A percentile compares a stretch with the other conserved stretches of the same genome.
These are phyloP conservation scores for Psilocybe azurescens DNA, from an alignment of 768 basidiomycete genomes.

Conservation along the genomic window DNA sequence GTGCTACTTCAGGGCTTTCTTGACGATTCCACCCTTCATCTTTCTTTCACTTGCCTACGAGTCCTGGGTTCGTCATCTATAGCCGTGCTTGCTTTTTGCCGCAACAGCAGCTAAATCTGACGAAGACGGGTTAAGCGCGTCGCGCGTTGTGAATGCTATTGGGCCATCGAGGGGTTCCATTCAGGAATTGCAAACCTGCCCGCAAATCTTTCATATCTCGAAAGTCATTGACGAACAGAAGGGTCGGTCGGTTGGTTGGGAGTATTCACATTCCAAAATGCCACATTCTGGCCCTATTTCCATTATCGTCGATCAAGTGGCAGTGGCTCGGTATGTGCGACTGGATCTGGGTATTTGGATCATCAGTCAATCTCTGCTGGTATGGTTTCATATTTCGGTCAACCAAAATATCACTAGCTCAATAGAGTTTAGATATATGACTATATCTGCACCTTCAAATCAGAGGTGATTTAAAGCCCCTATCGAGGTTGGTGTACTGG, in stretches of 20 bases:
- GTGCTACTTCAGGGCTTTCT: background rate
- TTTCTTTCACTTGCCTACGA: background rate
- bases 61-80: background rate
- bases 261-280: background rate
- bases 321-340: background rate
- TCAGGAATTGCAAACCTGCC: background rate
- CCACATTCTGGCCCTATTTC: background rate
- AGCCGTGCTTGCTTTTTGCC: background rate
- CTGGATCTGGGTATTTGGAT: background rate
- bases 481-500: background rate
- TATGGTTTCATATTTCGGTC: background rate
- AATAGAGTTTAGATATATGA: background rate
- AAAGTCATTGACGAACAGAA: too few species aligned
- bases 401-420: background rate
- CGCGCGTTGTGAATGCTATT: background rate
- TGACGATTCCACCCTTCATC: background rate
- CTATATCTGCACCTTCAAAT: slow-evolving; percentile 1
- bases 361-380: background rate
- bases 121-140: background rate
- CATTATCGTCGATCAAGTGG: background rate
- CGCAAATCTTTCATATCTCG: too few species aligned
- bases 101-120: background rate
- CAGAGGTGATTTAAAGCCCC: background rate
- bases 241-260: too few species aligned
- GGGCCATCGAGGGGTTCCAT: background rate